Percentiles rank a stretch among this genome's conserved stretches.
Conservation (phyloP, 2,329 filamentous ascomycete species). For the Colletotrichum sp. region DNA sequence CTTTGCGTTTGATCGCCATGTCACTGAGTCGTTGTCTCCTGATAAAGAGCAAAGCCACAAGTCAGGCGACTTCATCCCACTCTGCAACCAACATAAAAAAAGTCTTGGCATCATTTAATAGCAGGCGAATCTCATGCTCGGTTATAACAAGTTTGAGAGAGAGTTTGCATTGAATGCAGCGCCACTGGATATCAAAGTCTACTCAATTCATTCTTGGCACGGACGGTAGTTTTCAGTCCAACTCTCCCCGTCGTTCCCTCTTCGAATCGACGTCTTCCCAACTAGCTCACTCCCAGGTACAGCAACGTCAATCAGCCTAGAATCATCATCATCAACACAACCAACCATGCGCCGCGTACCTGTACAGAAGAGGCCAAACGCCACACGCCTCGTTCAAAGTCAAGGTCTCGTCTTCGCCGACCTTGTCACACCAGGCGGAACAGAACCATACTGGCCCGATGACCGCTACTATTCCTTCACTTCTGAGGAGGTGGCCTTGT, state of each 20-base stretch:
- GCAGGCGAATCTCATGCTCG: not conserved
- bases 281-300: not conserved
- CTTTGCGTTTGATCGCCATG: not conserved
- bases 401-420: not conserved
- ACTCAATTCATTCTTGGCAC: not conserved
- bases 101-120: not conserved
- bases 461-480: constrained; percentile 3
- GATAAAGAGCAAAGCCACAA: not conserved
- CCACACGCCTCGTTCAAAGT: not conserved
- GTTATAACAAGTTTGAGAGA: not conserved
- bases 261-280: not conserved
- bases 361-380: not conserved
- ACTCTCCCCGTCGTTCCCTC: not conserved
- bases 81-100: not conserved
- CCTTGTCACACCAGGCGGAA: not conserved
- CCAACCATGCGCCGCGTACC: not conserved
- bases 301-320: not conserved
- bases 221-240: not conserved
- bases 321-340: not conserved
- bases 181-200: not conserved
- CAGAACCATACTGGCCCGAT: constrained; percentile 1
- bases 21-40: not conserved
- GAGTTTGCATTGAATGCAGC: not conserved
- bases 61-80: not conserved
- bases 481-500: not conserved